These are phyloP conservation scores for Grifola frondosa DNA, from an alignment of 1,284 basidiomycete species.

Conservation along the genomic window DNA sequence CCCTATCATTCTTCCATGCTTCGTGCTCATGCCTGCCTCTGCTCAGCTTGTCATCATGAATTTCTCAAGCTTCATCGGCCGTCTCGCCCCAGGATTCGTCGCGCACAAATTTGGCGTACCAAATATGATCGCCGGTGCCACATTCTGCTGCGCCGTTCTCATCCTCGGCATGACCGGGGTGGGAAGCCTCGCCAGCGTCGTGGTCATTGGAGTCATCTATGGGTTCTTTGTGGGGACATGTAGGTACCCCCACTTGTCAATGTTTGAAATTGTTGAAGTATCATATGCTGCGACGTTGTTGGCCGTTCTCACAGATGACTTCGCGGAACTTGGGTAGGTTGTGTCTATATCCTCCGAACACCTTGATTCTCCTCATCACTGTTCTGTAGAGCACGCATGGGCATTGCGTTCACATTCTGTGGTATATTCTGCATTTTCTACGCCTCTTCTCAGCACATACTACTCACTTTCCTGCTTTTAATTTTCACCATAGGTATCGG, in stretches of 20 bases:
- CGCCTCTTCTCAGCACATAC: neutral
- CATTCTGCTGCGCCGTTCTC: constrained; percentile 9
- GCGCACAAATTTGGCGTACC: constrained; percentile 15
- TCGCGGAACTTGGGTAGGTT: constrained; percentile 19
- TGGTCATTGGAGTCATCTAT: constrained; percentile 22
- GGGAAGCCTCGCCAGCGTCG: constrained; percentile 17
- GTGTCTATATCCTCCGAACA: neutral
- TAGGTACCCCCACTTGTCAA: too few species aligned
- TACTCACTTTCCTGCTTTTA: too few species aligned
- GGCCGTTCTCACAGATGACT: constrained; percentile 15
- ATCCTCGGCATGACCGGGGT: constrained; percentile 21
- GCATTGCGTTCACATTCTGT: constrained; percentile 15
- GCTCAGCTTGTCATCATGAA: constrained; percentile 13
- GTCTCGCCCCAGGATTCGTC: constrained; percentile 12
- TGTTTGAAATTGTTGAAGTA: too few species aligned
- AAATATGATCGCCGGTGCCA: constrained; percentile 9
- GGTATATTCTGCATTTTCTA: constrained; percentile 1
- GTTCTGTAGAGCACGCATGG: constrained; percentile 14
- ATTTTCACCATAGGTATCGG: constrained; percentile 9
- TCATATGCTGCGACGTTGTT: constrained; percentile 18
- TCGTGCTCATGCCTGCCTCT: neutral
- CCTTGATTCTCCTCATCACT: neutral
- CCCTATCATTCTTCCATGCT: neutral
- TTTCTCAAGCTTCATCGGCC: constrained; percentile 13
- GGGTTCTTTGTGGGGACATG: constrained; percentile 21